A percentile compares a stretch with the other conserved stretches of the same genome.
Conservation (phyloP, 2,329 filamentous ascomycete species). For the Cadophora gregata region DNA sequence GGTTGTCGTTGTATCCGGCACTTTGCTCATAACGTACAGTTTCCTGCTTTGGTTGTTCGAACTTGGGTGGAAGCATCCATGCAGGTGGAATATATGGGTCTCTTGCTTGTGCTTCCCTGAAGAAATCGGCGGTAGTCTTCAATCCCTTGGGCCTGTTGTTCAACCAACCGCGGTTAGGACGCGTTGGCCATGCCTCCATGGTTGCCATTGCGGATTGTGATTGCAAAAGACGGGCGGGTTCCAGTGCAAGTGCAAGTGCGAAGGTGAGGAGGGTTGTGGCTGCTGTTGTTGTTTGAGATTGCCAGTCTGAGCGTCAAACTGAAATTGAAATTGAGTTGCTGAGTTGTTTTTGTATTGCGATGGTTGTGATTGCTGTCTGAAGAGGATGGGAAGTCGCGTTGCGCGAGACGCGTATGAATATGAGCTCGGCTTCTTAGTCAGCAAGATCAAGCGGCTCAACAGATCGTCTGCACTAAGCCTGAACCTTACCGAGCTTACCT, state of each 20-base stretch:
- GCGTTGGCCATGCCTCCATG: neutral
- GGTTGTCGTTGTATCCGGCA: neutral
- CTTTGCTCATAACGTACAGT: neutral
- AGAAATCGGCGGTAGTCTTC: neutral
- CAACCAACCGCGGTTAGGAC: neutral
- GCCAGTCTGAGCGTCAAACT: neutral
- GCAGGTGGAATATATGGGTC: neutral
- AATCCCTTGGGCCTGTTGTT: neutral
- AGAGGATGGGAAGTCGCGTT: slow-evolving; percentile 1
- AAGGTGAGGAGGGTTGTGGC: neutral
- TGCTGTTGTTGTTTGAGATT: neutral
- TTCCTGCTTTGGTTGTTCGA: neutral
- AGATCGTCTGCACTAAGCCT: neutral
- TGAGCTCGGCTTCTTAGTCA: neutral
- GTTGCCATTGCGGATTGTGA: neutral
- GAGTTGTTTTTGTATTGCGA: neutral
- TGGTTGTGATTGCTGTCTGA: neutral
- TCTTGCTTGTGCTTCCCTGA: neutral
- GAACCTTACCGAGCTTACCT: too few species aligned
- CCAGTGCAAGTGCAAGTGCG: neutral
- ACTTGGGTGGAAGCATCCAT: slow-evolving; percentile 2
- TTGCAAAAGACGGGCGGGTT: neutral
- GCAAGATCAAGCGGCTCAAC: neutral
- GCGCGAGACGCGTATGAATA: neutral
- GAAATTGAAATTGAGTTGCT: neutral